A percentile compares a stretch with the other conserved stretches of the same genome.
phyloP scores from a whole-genome alignment of 2,329 filamentous ascomycete species.

The Sporothrix luriei region DNA sequence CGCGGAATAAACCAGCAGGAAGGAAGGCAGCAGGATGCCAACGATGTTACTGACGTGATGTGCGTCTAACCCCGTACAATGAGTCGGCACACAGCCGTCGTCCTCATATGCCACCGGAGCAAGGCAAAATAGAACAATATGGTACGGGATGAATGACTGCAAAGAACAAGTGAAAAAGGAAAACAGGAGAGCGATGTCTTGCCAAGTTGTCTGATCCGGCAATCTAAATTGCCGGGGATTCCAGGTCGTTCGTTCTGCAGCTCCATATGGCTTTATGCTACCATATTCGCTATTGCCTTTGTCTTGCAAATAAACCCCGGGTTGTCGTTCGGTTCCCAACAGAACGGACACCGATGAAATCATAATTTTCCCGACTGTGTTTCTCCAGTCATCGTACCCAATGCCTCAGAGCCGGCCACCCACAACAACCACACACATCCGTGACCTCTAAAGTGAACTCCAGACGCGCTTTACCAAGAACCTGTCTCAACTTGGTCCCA shows the following conservation, averaged over 20 bases:
- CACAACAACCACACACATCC: not conserved
- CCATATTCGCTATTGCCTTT: not conserved
- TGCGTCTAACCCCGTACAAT: slow-evolving; percentile 11
- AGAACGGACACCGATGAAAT: slow-evolving; percentile 11
- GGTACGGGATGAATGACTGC: not conserved
- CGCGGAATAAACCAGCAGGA: not conserved
- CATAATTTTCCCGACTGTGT: slow-evolving; percentile 25
- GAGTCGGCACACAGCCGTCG: not conserved
- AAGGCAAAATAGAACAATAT: not conserved
- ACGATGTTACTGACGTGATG: slow-evolving; percentile 16
- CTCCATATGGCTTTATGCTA: not conserved
- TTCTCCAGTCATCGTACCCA: not conserved
- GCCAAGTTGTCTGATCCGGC: not conserved
- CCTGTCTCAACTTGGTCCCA: not conserved
- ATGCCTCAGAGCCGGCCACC: not conserved
- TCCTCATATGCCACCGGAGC: not conserved
- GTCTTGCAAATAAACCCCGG: slow-evolving; percentile 1
- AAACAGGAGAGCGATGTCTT: not conserved
- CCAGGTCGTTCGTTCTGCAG: not conserved
- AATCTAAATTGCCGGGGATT: not conserved
- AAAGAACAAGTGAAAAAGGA: not conserved
- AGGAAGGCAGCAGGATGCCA: not conserved
- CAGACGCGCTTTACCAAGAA: not conserved
- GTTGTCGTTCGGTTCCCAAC: not conserved
- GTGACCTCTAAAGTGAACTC: too few species aligned